These are phyloP conservation scores for Phycomyces nitens DNA, from an alignment of 192 early-diverging fungal genomes.

Conservation along the genomic window DNA sequence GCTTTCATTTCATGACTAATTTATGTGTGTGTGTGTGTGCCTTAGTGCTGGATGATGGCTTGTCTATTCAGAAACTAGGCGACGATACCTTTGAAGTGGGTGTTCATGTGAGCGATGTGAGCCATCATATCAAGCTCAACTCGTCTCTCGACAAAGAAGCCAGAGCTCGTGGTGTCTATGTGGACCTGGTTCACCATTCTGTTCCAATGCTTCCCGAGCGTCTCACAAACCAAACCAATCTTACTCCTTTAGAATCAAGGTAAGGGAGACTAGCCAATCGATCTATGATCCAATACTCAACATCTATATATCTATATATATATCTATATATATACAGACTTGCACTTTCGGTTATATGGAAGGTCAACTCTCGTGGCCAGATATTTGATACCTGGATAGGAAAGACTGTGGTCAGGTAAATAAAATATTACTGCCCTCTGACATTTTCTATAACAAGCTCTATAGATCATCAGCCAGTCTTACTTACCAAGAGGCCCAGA, in stretches of 20 bases:
- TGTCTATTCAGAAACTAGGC: conserved; percentile 57
- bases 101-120: conserved; percentile 91
- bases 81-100: conserved; percentile 76
- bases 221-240: conserved; percentile 91
- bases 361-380: conserved; percentile 80
- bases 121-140: conserved; percentile 89
- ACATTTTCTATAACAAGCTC: background rate
- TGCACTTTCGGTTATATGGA: conserved; percentile 94
- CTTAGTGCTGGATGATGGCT: conserved; percentile 67
- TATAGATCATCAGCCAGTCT: conserved; percentile 50
- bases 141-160: conserved; percentile 94
- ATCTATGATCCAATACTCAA: background rate
- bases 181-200: conserved; percentile 94
- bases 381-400: conserved; percentile 73
- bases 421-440: background rate
- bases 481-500: conserved; percentile 54
- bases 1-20: background rate
- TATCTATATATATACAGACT: conserved; percentile 38
- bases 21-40: no score
- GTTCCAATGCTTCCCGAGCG: conserved; percentile 96
- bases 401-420: conserved; percentile 81
- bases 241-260: conserved; percentile 78
- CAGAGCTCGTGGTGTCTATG: conserved; percentile 82
- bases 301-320: background rate
- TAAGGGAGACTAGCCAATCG: conserved; percentile 1